phyloP scores from a whole-genome alignment of 176 grass and related monocot genomes.

The Chrysopogon serrulatus region DNA sequence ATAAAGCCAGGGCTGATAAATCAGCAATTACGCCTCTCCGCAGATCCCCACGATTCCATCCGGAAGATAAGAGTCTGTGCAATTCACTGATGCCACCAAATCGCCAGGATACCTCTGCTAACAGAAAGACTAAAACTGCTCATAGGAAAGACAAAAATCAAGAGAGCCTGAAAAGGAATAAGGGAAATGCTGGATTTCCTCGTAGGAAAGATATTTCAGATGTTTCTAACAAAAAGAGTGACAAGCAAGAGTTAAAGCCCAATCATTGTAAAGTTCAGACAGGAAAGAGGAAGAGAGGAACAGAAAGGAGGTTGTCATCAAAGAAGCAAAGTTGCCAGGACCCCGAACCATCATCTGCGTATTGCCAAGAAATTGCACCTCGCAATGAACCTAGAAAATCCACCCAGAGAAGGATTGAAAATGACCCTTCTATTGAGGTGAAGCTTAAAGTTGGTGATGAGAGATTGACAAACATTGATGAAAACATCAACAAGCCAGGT shows the following conservation, averaged over 20 bases:
- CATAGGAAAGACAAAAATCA: not conserved
- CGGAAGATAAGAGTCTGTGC: not conserved
- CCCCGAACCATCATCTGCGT: not conserved
- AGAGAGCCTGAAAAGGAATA: not conserved
- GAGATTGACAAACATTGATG: no score
- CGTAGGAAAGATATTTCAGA: not conserved
- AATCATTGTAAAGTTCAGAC: not conserved
- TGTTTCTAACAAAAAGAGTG: not conserved
- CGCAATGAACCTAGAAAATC: not conserved
- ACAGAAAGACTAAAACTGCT: not conserved
- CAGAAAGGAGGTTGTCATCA: not conserved
- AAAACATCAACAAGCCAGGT: no score
- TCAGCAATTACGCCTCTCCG: not conserved
- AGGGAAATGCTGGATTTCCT: conserved; percentile 3
- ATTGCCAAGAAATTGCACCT: conserved; percentile 7
- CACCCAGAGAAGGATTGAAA: conserved; percentile 8
- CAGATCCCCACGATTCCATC: conserved; percentile 19
- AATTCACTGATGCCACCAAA: not conserved
- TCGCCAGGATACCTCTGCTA: not conserved
- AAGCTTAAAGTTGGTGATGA: no score
- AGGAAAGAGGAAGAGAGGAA: conserved; percentile 33
- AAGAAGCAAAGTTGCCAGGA: not conserved
- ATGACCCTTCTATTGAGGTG: not conserved
- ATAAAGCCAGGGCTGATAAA: not conserved
- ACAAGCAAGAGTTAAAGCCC: not conserved